Evolutionary conservation across 768 basidiomycete genomes (phyloP), one percentile per base, ranked within the genome.

Genomic region (Mycena polygramma): DNA sequence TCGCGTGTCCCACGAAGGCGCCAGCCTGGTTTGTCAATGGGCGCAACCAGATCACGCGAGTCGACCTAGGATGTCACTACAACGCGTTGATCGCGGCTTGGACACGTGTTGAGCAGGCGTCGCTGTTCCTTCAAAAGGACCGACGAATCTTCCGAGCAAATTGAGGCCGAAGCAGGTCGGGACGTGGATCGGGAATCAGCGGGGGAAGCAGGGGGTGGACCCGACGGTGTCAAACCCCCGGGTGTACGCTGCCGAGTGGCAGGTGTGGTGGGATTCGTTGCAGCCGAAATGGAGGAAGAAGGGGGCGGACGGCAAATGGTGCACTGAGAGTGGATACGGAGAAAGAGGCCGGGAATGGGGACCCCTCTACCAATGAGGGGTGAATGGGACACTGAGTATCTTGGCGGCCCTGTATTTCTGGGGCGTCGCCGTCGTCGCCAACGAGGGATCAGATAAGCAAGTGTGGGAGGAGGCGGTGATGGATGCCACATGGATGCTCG

Each of bases 211-310:
- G 2, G 30, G 30, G 30, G 30, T 6, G 30, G 30, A 30, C 30
- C 30, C 30, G 30, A 30, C 30, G 30, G 30, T 30, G 30, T 30
- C 30, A 30, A 30, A 30, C 30, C 30, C 30, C 30, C 30, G 6
- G 30, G 30, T 30, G 30, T 52, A 52, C 24, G 51, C 22, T 2
- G 51, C 22, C n/a, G 15, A 46, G 11, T 65, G 63, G 63, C 53
- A 65, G 17, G 2, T 2, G 30, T 65, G 63, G 63, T 57, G 54
- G 63, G 54, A 65, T 22, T 65, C 54, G 3, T 22, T 65, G 17
- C 45, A 65, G 36, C 54, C 54, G 11, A n/a, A 7, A 26, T 65
- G 63, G 63, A 45, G 63, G 14, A 19, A 8, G 4, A 10, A 15
- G 13, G 53, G 24, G 11, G 37, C 6, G 3, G 63, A 65, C 9